Evolutionary conservation across 1,284 basidiomycete genomes (phyloP).

Genomic region (Trichosporon coremiiforme): DNA sequence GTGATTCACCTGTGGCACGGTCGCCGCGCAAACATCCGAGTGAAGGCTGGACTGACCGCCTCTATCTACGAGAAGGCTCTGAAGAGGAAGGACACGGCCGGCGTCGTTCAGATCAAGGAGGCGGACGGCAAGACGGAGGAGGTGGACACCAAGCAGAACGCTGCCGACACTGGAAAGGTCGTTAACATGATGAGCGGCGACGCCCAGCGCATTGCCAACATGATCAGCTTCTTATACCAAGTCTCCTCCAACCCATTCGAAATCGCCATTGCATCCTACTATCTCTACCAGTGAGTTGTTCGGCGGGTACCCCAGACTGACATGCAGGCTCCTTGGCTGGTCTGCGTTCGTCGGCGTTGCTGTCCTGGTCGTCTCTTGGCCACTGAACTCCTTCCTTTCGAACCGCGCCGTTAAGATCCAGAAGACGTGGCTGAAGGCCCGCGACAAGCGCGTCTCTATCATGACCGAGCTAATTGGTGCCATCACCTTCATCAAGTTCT

Average conservation of each 20-base stretch:
- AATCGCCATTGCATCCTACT: conserved; percentile 70
- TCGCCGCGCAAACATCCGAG: conserved; percentile 69
- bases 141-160: conserved; percentile 34
- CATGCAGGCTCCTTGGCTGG: conserved; percentile 72
- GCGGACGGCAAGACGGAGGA: conserved; percentile 48
- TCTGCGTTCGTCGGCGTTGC: conserved; percentile 82
- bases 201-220: conserved; percentile 46
- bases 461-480: conserved; percentile 81
- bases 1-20: conserved; percentile 76
- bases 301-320: too few species aligned
- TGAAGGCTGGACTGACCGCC: conserved; percentile 71
- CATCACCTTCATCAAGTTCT: conserved; percentile 54
- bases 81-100: conserved; percentile 79
- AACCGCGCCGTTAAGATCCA: conserved; percentile 64
- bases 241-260: conserved; percentile 77
- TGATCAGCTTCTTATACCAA: conserved; percentile 44
- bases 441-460: conserved; percentile 81
- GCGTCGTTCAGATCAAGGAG: conserved; percentile 64
- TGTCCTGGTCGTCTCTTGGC: conserved; percentile 71
- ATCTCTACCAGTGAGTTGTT: conserved; percentile 81
- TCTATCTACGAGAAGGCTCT: conserved; percentile 88
- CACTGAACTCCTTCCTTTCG: conserved; percentile 57
- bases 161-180: conserved; percentile 59
- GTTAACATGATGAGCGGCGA: conserved; percentile 59
- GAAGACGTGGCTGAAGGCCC: conserved; percentile 69